Percentiles rank a stretch among this genome's conserved stretches.
Evolutionary conservation across 164 flowering plant genomes (phyloP).

Genomic region (Houttuynia cordata): DNA sequence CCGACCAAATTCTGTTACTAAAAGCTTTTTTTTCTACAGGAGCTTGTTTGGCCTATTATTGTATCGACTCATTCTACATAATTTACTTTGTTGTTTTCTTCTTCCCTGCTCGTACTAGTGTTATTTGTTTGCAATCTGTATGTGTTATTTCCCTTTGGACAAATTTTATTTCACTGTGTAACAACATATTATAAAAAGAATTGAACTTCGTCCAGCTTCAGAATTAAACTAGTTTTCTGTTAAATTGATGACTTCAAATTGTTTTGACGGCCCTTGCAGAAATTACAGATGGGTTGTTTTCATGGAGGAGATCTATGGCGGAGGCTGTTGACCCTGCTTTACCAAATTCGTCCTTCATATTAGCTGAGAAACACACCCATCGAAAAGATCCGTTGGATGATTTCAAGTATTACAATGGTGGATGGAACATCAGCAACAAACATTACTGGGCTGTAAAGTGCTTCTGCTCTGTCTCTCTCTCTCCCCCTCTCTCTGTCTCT

Average conservation of each 20-base stretch:
- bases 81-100: too few species aligned
- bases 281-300: conserved; percentile 7
- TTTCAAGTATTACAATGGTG: conserved; percentile 31
- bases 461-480: not conserved
- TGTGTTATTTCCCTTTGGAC: not conserved
- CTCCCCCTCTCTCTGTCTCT: not conserved
- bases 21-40: too few species aligned
- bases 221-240: not conserved
- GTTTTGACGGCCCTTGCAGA: conserved; percentile 2
- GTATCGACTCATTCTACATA: too few species aligned
- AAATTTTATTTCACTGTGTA: too few species aligned
- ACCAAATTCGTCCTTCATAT: conserved; percentile 16
- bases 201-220: not conserved
- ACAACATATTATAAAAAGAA: too few species aligned
- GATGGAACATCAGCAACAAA: conserved; percentile 37
- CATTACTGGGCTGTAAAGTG: conserved; percentile 43
- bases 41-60: too few species aligned
- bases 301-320: conserved; percentile 17
- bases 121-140: too few species aligned
- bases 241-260: too few species aligned
- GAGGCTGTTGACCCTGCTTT: conserved; percentile 4
- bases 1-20: too few species aligned
- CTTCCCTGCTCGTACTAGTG: too few species aligned
- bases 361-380: conserved; percentile 31
- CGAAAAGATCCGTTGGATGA: conserved; percentile 36